Base-by-base conservation (phyloP, 1,284 basidiomycete genomes). In the Pseudozyma pruni region DNA sequence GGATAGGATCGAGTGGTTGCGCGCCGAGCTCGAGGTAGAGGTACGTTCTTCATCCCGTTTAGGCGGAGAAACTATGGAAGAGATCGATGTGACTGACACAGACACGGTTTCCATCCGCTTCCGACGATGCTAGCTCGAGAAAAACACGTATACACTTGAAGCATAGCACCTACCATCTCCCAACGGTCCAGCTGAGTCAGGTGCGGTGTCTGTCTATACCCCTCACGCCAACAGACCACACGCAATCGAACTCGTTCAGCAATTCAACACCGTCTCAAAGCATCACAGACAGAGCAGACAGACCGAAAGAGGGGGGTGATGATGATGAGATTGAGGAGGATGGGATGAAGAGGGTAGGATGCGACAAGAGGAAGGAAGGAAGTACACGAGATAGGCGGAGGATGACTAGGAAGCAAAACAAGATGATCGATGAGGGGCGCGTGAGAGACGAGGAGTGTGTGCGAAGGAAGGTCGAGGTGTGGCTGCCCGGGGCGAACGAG, bases 1-100 rank as follows among this genome's bases (percentile, higher is more conserved):
- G 0, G 91, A 93, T 62, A 87, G 90, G 52, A 89, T 93, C 76
- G 90, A 89, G 70, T 85, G 88, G 35, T 88, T 94, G 7, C 83
- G 89, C 51, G 86, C 85, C 64, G 88, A 90, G 68, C 85, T 94
- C 23, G 91, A 93, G 77, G 80, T 86, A 13, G 91, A 93, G 87
- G 91, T 91, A 73, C 44, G 87, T 83, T 17, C 33, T 16, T 7
- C 16, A 14, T 47, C 22, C 22, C 6, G 9, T n/a, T 16, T 25
- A 8, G 7, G 7, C 13, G 7, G 19, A 3, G 19, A 11, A 34
- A 11, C 0, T 34, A 39, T 16, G 19, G 10, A 41, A 8, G 40
- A 8, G 20, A 16, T n/a, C n/a, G n/a, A n/a, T n/a, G n/a, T n/a
- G n/a, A n/a, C n/a, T n/a, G n/a, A n/a, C n/a, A n/a, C n/a, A n/a